Evolutionary conservation across 192 early-diverging fungal species (phyloP), one percentile per base, ranked within the genome.

Genomic region (Rhizophagus clarus): DNA sequence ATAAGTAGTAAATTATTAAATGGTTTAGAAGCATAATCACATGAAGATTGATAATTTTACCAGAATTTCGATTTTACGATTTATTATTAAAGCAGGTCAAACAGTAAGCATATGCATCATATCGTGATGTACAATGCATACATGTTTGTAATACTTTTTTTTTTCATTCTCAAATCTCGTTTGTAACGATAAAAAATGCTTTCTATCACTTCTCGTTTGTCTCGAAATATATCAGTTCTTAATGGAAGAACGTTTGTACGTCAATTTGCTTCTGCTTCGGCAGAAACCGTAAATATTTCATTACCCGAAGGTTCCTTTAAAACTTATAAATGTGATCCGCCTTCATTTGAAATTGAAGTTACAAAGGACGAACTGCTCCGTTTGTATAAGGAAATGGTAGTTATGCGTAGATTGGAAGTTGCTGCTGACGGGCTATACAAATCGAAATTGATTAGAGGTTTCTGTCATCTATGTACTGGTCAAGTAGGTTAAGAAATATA

Each of bases 401-500:
- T 81, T 64, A 97, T 99, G 88, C 88, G 97, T 74, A 89, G 96
- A 63, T 87, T 99, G 85, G 97, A 99, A 88, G 96, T 92, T 87
- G 94, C 95, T 69, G 94, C 94, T 31, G 97, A 99, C 86, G 89
- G 92, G 81, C 91, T 96, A 76, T 99, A 99, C 92, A 99, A 99
- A 89, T 90, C 92, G 79, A 98, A 97, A 88, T 87, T 95, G 86
- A 98, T 99, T 82, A 93, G 97, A 72, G 97, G 97, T 76, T 99
- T 99, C 93, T 98, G 97, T 88, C 97, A 99, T 87, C 88, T 99
- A 89, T 97, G 96, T 83, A 99, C 93, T 77, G 96, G 96, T 73
- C 96, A 99, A 90, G 94, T 94, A 86, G 85, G 49, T 34, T 22
- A 12, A 20, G 15, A 74, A 74, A 26, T 14, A 6, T 20, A 4